phyloP scores from a whole-genome alignment of 2,329 filamentous ascomycete species.

The Alternaria burnsii region DNA sequence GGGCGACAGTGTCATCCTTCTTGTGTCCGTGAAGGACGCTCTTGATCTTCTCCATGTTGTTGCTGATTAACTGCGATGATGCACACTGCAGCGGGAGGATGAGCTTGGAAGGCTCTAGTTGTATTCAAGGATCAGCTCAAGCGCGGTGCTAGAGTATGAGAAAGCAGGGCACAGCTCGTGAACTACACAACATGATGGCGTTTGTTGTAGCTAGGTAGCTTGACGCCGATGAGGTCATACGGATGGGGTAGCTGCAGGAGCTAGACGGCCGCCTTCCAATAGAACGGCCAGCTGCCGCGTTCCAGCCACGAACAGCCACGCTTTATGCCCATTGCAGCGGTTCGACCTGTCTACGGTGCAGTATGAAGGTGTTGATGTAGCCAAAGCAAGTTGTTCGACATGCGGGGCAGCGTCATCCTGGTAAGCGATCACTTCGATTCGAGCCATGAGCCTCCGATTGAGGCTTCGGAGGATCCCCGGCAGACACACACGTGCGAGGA shows the following conservation, averaged over 20 bases:
- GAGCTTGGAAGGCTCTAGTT: conserved; percentile 10
- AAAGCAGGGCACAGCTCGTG: conserved; percentile 37
- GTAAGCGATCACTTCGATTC: conserved; percentile 10
- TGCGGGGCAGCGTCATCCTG: conserved; percentile 20
- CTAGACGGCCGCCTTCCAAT: conserved; percentile 31
- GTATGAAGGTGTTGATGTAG: conserved; percentile 2
- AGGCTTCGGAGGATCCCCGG: neutral
- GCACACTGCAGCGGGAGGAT: conserved; percentile 8
- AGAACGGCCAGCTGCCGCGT: conserved; percentile 9
- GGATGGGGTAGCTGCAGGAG: conserved; percentile 23
- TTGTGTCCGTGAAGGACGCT: conserved; percentile 48
- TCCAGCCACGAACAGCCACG: conserved; percentile 20
- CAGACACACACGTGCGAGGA: neutral
- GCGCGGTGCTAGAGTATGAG: conserved; percentile 10
- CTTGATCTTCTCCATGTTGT: conserved; percentile 57
- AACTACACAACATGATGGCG: conserved; percentile 25
- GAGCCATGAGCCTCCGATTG: neutral
- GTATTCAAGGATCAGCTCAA: conserved; percentile 19
- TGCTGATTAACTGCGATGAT: conserved; percentile 13
- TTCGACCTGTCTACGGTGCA: conserved; percentile 5
- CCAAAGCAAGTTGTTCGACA: conserved; percentile 7
- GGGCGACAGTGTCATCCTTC: conserved; percentile 42
- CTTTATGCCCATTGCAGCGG: conserved; percentile 24
- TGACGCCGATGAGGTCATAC: conserved; percentile 27
- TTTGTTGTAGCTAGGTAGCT: conserved; percentile 23